Evolutionary conservation across 345 rosid genomes (phyloP).

Genomic region (Sapria himalayana): DNA sequence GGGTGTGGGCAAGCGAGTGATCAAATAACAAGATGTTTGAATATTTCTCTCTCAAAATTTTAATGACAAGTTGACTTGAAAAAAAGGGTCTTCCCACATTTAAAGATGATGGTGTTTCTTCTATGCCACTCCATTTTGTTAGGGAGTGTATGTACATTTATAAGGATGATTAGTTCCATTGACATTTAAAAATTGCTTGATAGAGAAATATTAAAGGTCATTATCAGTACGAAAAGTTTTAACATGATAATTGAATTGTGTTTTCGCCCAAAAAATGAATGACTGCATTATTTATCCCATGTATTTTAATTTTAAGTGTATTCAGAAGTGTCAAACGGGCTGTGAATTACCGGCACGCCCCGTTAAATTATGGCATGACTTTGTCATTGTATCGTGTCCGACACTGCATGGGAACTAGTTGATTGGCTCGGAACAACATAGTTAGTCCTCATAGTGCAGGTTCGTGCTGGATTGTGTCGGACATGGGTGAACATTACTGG

Average conservation of each 20-base stretch:
- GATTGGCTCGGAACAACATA: too few relatives aligned
- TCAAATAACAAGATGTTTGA: background rate
- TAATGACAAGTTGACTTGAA: too few relatives aligned
- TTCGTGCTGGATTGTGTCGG: too few relatives aligned
- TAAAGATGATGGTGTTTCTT: background rate
- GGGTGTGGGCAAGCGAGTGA: too few relatives aligned
- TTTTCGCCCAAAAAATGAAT: background rate
- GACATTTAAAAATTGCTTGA: background rate
- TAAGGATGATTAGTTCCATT: background rate
- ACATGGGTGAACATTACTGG: too few relatives aligned
- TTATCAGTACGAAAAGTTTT: background rate
- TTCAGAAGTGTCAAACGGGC: too few relatives aligned
- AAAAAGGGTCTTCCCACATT: background rate
- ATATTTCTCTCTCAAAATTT: constrained; percentile 5
- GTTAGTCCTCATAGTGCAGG: too few relatives aligned
- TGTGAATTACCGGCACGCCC: too few relatives aligned
- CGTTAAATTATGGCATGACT: too few relatives aligned
- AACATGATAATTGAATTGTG: too few relatives aligned
- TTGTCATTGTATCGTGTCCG: too few relatives aligned
- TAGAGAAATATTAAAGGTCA: background rate
- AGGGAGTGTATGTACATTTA: background rate
- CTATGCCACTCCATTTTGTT: background rate
- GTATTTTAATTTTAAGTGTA: background rate
- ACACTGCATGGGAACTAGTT: too few relatives aligned
- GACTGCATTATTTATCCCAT: background rate